phyloP scores from a whole-genome alignment of 1,139 yeast genomes.

The Debaryomyces nepalensis region DNA sequence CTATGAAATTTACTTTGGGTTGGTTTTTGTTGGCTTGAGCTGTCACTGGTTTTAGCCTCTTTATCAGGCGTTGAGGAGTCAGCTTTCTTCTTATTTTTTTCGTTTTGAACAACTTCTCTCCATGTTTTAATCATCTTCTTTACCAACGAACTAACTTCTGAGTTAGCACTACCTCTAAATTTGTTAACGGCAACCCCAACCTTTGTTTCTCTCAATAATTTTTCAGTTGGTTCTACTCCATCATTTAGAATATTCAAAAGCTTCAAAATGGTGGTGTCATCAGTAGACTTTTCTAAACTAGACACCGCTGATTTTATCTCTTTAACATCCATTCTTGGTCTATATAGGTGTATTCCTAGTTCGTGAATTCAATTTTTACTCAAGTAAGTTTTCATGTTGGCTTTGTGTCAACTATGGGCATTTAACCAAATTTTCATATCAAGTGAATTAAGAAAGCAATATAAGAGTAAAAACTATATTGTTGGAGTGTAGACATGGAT shows the following conservation, averaged over 20 bases:
- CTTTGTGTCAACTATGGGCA: background rate
- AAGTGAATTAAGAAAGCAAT: background rate
- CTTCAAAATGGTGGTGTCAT: conserved; percentile 67
- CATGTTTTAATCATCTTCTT: conserved; percentile 82
- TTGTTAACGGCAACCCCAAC: conserved; percentile 98
- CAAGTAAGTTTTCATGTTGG: conserved; percentile 3
- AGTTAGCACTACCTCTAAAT: conserved; percentile 69
- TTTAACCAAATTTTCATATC: background rate
- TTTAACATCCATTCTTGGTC: conserved; percentile 60
- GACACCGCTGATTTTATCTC: conserved; percentile 75
- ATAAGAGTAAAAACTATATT: background rate
- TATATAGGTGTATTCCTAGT: background rate
- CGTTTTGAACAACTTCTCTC: conserved; percentile 88
- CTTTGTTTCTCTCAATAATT: conserved; percentile 85
- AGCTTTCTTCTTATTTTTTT: conserved; percentile 55
- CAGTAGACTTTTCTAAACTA: conserved; percentile 74
- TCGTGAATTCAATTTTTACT: background rate
- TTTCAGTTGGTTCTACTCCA: conserved; percentile 84
- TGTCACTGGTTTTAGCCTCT: conserved; percentile 13
- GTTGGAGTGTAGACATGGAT: background rate
- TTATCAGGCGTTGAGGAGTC: conserved; percentile 15
- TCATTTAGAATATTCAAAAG: conserved; percentile 68
- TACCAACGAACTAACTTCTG: conserved; percentile 70
- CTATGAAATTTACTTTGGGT: conserved; percentile 30
- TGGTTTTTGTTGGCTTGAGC: conserved; percentile 23